Evolutionary conservation across 2,329 filamentous ascomycete genomes (phyloP).

Genomic region (Dactylellina haptotyla): DNA sequence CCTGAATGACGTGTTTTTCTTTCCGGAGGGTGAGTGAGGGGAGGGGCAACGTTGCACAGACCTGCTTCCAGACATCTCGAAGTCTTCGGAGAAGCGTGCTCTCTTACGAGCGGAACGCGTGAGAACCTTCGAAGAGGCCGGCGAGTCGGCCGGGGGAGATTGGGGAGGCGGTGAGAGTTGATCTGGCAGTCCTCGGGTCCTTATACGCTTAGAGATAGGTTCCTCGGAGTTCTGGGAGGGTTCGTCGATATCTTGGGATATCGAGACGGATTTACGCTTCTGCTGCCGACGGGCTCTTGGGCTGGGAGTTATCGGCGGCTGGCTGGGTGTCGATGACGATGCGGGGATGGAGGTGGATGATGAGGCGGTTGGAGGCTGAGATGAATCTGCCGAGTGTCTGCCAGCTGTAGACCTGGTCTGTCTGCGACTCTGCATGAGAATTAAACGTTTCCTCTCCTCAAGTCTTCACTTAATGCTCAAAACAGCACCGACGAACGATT

Average conservation of each 20-base stretch:
- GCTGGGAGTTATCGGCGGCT: slow-evolving; percentile 18
- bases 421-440: slow-evolving; percentile 54
- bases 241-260: slow-evolving; percentile 37
- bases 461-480: slow-evolving; percentile 15
- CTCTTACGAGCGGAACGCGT: slow-evolving; percentile 54
- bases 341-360: slow-evolving; percentile 15
- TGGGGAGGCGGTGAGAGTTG: slow-evolving; percentile 35
- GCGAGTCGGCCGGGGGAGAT: slow-evolving; percentile 46
- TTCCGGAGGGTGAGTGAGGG: neutral
- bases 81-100: slow-evolving; percentile 52
- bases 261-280: slow-evolving; percentile 51
- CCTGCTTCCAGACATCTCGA: slow-evolving; percentile 54
- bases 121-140: slow-evolving; percentile 43
- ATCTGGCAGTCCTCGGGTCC: slow-evolving; percentile 46
- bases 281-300: slow-evolving; percentile 32
- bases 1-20: neutral
- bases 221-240: slow-evolving; percentile 23
- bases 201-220: slow-evolving; percentile 33
- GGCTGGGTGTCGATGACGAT: slow-evolving; percentile 26
- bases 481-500: slow-evolving; percentile 8
- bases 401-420: slow-evolving; percentile 53
- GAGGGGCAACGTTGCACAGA: slow-evolving; percentile 7
- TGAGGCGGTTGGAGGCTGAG: slow-evolving; percentile 42
- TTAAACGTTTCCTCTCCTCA: slow-evolving; percentile 43
- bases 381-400: slow-evolving; percentile 54